These are phyloP conservation scores for Gamarada debralockiae DNA, from an alignment of 495 filamentous ascomycete species.

Conservation along the genomic window DNA sequence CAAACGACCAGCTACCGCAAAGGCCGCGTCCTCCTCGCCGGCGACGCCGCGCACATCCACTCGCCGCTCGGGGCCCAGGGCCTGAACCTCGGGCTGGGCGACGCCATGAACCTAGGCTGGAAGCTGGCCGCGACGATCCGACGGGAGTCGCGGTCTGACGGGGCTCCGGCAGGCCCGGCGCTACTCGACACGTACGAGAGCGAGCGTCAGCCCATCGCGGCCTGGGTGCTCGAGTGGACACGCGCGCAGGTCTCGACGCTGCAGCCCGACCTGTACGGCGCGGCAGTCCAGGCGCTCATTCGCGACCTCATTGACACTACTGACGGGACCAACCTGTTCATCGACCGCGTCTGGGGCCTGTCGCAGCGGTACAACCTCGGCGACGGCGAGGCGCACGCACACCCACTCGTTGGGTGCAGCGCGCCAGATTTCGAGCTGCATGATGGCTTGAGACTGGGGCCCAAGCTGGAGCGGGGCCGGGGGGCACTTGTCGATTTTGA, in stretches of 20 bases:
- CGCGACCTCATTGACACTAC: background rate
- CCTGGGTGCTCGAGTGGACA: background rate
- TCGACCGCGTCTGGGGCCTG: background rate
- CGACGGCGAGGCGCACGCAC: background rate
- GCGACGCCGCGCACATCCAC: slow-evolving; percentile 49
- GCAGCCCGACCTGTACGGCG: background rate
- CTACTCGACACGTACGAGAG: slow-evolving; percentile 26
- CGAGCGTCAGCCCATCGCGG: slow-evolving; percentile 24
- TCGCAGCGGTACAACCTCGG: background rate
- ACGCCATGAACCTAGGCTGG: slow-evolving; percentile 45
- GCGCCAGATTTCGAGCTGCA: background rate
- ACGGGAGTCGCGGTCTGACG: background rate
- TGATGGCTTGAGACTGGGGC: background rate
- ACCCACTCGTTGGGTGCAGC: background rate
- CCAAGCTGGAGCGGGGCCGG: background rate
- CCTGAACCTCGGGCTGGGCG: slow-evolving; percentile 45
- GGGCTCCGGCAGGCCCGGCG: background rate
- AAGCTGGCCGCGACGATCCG: slow-evolving; percentile 30
- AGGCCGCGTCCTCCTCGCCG: slow-evolving; percentile 41
- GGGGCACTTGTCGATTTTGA: background rate
- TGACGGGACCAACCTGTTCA: background rate
- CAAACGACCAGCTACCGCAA: background rate
- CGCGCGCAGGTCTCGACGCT: background rate
- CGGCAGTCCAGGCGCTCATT: background rate
- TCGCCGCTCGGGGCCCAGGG: slow-evolving; percentile 46